Evolutionary conservation across 331 rosid species (phyloP), one percentile per base, ranked within the genome.

Genomic region (Malus hybrid): DNA sequence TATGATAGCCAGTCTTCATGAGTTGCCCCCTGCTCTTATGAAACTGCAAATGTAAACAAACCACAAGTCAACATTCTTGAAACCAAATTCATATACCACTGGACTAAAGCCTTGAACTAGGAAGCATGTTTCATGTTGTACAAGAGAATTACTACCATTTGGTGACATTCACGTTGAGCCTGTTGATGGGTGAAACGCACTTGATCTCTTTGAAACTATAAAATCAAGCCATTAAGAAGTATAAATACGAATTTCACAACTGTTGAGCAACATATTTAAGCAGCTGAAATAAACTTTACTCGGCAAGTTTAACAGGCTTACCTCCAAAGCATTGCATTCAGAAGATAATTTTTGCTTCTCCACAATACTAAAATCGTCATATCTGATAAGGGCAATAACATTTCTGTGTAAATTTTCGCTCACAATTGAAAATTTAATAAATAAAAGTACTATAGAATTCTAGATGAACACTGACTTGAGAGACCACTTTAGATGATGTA

Each of bases 21-120:
- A 95, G 99, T 71, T 95, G 99, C 20, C 99, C 99, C 99, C 99
- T 92, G 52, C 87, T 88, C 78, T 85, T 73, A 52, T 95, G 99
- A 83, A 90, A 95, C 99, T 92, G 87, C 67, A 81, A 73, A 52
- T 24, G 62, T 74, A 70, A 70, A 52, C 48, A 28, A 72, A 28
- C 36, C 68, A 73, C 11, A 22, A 29, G 59, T 78, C 70, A 71
- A 64, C 46, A 62, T 55, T 56, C 34, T 27, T 20, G 22, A n/a
- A 28, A 46, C 19, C 64, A 20, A 62, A 33, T 39, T 64, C 4
- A 28, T 36, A 60, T 16, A 32, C n/a, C 32, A 12, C 20, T 12
- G 11, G 16, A 55, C 15, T 71, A 7, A 42, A 73, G 57, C 27
- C 56, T 18, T 39, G 50, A 59, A 27, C 76, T 12, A 71, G 36